A percentile compares a stretch with the other conserved stretches of the same genome.
These are phyloP conservation scores for Debaryomyces tyrocola DNA, from an alignment of 805 yeast genomes.

Conservation along the genomic window DNA sequence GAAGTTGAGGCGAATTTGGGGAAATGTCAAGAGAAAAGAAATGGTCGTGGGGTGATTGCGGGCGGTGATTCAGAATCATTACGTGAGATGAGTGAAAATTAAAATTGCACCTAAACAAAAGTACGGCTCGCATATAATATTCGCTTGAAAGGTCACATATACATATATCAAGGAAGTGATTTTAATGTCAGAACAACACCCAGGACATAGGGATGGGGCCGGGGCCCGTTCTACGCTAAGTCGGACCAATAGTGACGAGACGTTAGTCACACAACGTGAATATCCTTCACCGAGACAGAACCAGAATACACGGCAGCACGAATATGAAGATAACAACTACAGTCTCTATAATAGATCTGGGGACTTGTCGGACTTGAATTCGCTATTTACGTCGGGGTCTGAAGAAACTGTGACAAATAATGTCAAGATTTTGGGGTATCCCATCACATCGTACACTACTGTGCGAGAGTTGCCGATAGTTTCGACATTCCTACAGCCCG, in stretches of 20 bases:
- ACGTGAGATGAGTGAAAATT: too few species aligned
- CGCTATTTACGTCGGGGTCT: conserved; percentile 13
- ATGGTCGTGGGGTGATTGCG: too few species aligned
- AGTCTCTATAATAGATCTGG: neutral
- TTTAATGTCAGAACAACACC: neutral
- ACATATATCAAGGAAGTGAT: too few species aligned
- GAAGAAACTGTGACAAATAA: conserved; percentile 19
- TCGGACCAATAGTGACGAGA: conserved; percentile 1
- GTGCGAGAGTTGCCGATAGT: conserved; percentile 16
- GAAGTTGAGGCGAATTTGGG: too few species aligned
- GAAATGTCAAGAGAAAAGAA: too few species aligned
- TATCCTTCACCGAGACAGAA: neutral
- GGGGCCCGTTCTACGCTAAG: neutral
- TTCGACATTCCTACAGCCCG: conserved; percentile 19
- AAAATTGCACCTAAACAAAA: too few species aligned
- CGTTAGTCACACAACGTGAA: neutral
- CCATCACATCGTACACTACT: conserved; percentile 8
- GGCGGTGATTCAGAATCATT: too few species aligned
- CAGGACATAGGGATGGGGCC: neutral
- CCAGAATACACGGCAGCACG: neutral
- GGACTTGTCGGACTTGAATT: conserved; percentile 10
- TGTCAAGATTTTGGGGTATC: conserved; percentile 12
- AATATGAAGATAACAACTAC: too few species aligned
- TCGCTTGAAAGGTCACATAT: too few species aligned
- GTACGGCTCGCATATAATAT: too few species aligned